Evolutionary conservation across 306 rosid genomes (phyloP).

Genomic region (Ormosia semicastrata): DNA sequence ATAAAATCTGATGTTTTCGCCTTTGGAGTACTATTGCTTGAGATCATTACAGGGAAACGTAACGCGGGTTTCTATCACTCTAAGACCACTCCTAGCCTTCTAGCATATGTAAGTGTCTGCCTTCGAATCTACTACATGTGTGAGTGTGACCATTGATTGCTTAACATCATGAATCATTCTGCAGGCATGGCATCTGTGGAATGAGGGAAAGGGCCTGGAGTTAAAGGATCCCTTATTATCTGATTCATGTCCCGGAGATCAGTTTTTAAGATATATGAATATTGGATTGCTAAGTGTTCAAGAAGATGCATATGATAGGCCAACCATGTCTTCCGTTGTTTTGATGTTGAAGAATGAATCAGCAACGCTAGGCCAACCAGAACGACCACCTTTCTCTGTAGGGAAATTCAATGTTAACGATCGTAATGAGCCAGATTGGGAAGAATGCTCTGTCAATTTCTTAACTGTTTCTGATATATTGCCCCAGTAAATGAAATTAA

Average conservation of each 20-base stretch:
- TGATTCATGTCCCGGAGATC: conserved; percentile 28
- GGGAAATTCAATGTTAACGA: conserved; percentile 28
- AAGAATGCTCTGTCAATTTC: conserved; percentile 22
- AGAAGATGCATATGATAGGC: conserved; percentile 49
- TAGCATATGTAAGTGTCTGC: conserved; percentile 34
- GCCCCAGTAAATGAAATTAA: conserved; percentile 11
- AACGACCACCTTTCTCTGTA: conserved; percentile 36
- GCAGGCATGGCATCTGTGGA: conserved; percentile 50
- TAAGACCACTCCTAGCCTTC: conserved; percentile 30
- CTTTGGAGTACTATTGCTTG: conserved; percentile 45
- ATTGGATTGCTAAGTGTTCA: conserved; percentile 52
- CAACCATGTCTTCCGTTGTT: conserved; percentile 50
- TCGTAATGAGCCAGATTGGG: neutral
- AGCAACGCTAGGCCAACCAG: conserved; percentile 21
- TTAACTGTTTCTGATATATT: conserved; percentile 33
- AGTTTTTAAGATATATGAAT: conserved; percentile 35
- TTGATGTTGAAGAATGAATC: conserved; percentile 42
- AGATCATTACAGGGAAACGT: conserved; percentile 41
- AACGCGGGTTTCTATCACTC: conserved; percentile 36
- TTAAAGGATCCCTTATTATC: conserved; percentile 39
- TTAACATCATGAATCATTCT: neutral
- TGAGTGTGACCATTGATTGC: neutral
- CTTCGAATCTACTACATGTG: neutral
- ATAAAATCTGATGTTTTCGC: conserved; percentile 41
- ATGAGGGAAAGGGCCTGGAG: conserved; percentile 35